phyloP scores from a whole-genome alignment of 2,329 filamentous ascomycete species.

The Zymoseptoria pseudotritici region DNA sequence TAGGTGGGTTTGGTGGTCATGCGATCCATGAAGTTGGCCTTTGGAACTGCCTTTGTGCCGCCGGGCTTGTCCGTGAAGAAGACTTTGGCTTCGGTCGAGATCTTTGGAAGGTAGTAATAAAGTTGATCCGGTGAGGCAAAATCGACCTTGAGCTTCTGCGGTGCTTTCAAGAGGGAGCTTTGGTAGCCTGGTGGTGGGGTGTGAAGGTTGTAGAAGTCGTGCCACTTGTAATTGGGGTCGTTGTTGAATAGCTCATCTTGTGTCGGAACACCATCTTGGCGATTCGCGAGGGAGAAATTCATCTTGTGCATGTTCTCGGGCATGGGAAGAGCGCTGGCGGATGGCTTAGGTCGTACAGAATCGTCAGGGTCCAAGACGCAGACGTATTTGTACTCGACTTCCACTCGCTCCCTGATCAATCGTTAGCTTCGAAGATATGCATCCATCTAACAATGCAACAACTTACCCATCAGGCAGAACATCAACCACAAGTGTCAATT shows the following conservation, averaged over 20 bases:
- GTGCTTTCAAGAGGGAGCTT: conserved; percentile 23
- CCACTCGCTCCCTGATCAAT: conserved; percentile 55
- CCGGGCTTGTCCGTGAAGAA: conserved; percentile 78
- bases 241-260: conserved; percentile 43
- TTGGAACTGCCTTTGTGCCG: conserved; percentile 55
- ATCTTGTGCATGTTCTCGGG: conserved; percentile 48
- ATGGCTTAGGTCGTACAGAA: conserved; percentile 66
- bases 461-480: conserved; percentile 77
- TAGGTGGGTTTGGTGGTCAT: conserved; percentile 38
- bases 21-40: conserved; percentile 66
- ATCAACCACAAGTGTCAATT: conserved; percentile 71
- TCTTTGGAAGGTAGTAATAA: conserved; percentile 81
- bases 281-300: conserved; percentile 40
- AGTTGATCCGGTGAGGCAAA: conserved; percentile 65
- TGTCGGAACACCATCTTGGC: conserved; percentile 43
- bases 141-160: conserved; percentile 60
- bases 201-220: conserved; percentile 62
- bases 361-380: conserved; percentile 64
- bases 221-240: conserved; percentile 41
- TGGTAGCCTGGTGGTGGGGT: conserved; percentile 38
- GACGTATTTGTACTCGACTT: conserved; percentile 80
- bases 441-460: not conserved
- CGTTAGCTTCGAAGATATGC: conserved; percentile 4
- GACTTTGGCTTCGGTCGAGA: conserved; percentile 81
- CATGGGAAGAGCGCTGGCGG: conserved; percentile 63